These are phyloP conservation scores for Hylodesmum podocarpum DNA, from an alignment of 306 rosid species.

Conservation along the genomic window DNA sequence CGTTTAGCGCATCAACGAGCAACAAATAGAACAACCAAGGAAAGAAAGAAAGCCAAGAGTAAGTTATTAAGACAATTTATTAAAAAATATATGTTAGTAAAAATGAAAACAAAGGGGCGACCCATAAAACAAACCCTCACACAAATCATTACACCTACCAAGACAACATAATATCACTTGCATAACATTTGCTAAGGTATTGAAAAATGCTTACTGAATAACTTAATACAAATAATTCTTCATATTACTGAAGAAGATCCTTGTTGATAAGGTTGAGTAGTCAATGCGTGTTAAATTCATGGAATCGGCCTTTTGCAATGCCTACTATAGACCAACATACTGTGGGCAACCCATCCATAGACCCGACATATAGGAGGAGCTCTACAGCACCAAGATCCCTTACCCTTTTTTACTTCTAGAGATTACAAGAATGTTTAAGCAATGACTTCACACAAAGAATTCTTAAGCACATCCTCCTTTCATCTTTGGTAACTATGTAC, in stretches of 20 bases:
- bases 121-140: background rate
- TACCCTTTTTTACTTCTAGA: background rate
- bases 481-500: background rate
- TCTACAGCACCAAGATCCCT: background rate
- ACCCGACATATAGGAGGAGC: background rate
- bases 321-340: background rate
- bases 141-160: constrained; percentile 16
- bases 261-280: background rate
- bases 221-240: background rate
- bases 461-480: background rate
- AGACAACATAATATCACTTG: constrained; percentile 15
- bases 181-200: background rate
- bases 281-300: background rate
- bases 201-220: background rate
- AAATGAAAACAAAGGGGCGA: background rate
- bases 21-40: constrained; percentile 33
- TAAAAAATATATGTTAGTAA: background rate
- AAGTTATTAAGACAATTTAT: constrained; percentile 33
- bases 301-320: background rate
- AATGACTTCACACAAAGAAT: background rate
- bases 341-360: background rate
- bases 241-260: background rate
- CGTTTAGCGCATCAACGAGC: constrained; percentile 43
- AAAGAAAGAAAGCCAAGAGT: constrained; percentile 34
- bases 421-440: constrained; percentile 16